Base-by-base conservation (phyloP, 2,329 filamentous ascomycete species). In the Clarireedia monteithiana region DNA sequence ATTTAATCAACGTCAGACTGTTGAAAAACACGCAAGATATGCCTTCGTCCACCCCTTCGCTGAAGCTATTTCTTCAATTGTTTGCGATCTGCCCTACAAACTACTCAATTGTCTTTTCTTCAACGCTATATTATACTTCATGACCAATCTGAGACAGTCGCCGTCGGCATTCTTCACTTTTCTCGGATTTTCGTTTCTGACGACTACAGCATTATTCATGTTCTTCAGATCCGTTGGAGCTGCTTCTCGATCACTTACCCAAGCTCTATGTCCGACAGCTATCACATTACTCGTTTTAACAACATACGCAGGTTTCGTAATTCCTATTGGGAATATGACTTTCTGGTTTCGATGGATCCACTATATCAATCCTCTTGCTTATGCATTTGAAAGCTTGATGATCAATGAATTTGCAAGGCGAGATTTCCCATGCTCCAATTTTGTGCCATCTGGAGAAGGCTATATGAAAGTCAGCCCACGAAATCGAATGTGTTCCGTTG, bases 41-140 rank as follows among this genome's bases (percentile, higher is more conserved):
- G 91, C 91, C 20, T 77, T 96, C 14, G 95, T 96, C 65, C 91
- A 95, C 65, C 90, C 92, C 0, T 91, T 87, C 12, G 88, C 91
- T 9, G 91, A 96, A 77, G 89, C 91, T n/a, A 78, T 92, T 49
- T 83, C 91, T 0, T 94, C 88, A 9, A 94, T 95, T 86, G 72
- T 96, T 30, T 86, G 82, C 60, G 91, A 96, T 64, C 73, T 95
- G 72, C 91, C 91, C 0, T 90, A 90, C 71, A 96, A 92, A 71
- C 72, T 95, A 10, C 34, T 55, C 17, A 64, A 60, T 15, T 56
- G 59, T 4, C 78, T 95, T 60, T 73, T 81, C 6, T 95, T 95
- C 77, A 95, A 95, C 68, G 50, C 90, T 46, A 78, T 82, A 1
- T 72, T 96, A 2, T 96, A 96, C 73, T 96, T 96, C 71, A 86